These are phyloP conservation scores for Persicaria maculosa DNA, from an alignment of 148 eudicot genomes.

Conservation along the genomic window DNA sequence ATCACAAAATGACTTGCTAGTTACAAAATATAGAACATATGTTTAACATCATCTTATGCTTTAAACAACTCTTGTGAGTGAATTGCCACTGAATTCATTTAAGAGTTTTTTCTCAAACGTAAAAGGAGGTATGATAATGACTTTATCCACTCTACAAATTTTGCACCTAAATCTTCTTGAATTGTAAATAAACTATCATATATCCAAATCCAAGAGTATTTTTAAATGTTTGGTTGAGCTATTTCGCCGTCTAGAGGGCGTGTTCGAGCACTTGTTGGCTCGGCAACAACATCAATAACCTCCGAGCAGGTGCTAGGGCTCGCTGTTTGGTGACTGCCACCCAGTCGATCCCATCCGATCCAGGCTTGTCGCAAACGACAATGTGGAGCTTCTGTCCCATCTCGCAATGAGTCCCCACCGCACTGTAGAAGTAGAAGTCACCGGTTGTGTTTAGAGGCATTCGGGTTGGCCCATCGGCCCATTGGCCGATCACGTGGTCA, in stretches of 20 bases:
- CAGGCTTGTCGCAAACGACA: constrained; percentile 25
- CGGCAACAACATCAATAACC: neutral
- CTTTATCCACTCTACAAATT: neutral
- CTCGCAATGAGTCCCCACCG: constrained; percentile 52
- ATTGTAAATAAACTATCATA: neutral
- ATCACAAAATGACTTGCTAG: neutral
- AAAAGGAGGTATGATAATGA: neutral
- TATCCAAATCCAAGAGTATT: neutral
- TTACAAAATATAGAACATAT: neutral
- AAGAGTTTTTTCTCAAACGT: neutral
- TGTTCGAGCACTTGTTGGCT: neutral
- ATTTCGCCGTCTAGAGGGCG: neutral
- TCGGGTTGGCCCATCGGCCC: constrained; percentile 30
- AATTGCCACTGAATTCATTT: neutral
- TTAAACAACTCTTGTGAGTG: neutral
- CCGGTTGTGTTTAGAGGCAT: constrained; percentile 32
- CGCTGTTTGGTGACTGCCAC: neutral
- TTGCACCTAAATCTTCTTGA: neutral
- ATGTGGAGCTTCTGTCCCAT: constrained; percentile 54
- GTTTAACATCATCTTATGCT: neutral
- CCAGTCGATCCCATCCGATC: constrained; percentile 14
- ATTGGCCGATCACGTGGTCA: constrained; percentile 21
- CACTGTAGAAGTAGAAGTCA: constrained; percentile 47
- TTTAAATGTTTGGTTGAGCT: neutral
- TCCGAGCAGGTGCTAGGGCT: neutral